Base-by-base conservation (phyloP, 805 yeast species). In the Candida caryicola region DNA sequence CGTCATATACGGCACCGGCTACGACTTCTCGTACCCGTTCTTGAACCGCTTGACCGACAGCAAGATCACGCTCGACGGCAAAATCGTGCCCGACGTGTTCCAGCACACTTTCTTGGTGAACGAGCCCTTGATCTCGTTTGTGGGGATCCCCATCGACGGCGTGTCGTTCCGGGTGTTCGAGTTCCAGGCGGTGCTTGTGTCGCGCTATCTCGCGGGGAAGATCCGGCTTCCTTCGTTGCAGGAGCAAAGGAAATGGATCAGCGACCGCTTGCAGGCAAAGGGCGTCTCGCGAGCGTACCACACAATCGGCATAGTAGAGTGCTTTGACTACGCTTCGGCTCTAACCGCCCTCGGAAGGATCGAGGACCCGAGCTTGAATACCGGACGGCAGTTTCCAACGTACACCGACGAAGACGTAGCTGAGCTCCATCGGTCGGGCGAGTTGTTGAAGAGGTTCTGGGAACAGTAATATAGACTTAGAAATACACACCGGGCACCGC, bases 1-100 rank as follows among this genome's bases (percentile, higher is more conserved):
- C 16, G 63, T 86, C 7, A 63, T 85, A 7, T 83, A 80, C 55
- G 84, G 86, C 34, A 85, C 95, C 0, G 95, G 95, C 1, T 86
- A 84, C 57, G 64, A 77, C 32, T 79, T 79, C 51, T 73, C 77
- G 26, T 67, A 76, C 39, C 93, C 95, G 15, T 83, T 76, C 48
- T 57, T 86, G 35, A 47, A 52, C 36, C 35, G 55, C 13, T 41
- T 54, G 23, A 43, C 50, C 12, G 69, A 74, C 31, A 45, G 50
- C 45, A 69, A 70, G 34, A 40, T 60, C 23, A 53, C 64, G 9
- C 28, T 37, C 13, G 44, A 54, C 23, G 66, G 66, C 10, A 37
- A 28, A 9, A 49, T 60, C 3, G 48, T 61, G 16, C 60, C 61
- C 4, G 73, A 77, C 15, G 49, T 81, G 8, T 84, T 79, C 68